Evolutionary conservation across 352 stramenopile species (phyloP).

Genomic region (Pythium oligandrum): DNA sequence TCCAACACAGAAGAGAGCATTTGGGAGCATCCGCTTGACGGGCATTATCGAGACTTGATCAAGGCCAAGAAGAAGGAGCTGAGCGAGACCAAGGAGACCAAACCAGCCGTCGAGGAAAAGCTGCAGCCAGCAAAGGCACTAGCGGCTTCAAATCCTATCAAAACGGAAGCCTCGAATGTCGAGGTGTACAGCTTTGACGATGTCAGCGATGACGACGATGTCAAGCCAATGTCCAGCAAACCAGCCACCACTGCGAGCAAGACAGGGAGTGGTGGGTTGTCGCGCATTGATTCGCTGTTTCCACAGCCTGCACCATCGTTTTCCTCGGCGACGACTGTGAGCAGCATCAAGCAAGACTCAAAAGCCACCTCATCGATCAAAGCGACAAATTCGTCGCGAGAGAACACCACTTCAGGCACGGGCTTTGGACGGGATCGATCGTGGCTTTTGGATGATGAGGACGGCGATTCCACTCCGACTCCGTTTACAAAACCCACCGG

Average conservation of each 20-base stretch:
- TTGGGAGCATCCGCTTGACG: slow-evolving; percentile 59
- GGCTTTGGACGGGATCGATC: slow-evolving; percentile 51
- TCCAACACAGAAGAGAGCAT: slow-evolving; percentile 50
- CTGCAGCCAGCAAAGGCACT: no score
- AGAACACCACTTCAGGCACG: slow-evolving; percentile 8
- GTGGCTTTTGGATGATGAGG: slow-evolving; percentile 44
- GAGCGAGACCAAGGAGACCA: no score
- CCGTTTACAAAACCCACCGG: neutral
- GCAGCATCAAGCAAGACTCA: neutral
- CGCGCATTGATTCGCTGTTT: slow-evolving; percentile 9
- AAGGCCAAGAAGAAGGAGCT: slow-evolving; percentile 21
- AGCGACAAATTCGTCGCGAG: neutral
- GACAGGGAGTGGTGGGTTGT: slow-evolving; percentile 1
- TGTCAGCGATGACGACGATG: slow-evolving; percentile 28
- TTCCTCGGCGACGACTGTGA: slow-evolving; percentile 2
- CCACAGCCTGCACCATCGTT: slow-evolving; percentile 8
- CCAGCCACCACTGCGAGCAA: neutral
- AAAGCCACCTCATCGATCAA: neutral
- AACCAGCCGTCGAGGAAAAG: no score
- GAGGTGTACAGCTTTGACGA: slow-evolving; percentile 54
- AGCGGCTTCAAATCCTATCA: neutral
- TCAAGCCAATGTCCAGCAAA: neutral
- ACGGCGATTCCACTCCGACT: slow-evolving; percentile 19
- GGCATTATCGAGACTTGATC: slow-evolving; percentile 51
- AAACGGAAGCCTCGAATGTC: slow-evolving; percentile 16